phyloP scores from a whole-genome alignment of 352 stramenopile species.

The Phytophthora macrochlamydospora region DNA sequence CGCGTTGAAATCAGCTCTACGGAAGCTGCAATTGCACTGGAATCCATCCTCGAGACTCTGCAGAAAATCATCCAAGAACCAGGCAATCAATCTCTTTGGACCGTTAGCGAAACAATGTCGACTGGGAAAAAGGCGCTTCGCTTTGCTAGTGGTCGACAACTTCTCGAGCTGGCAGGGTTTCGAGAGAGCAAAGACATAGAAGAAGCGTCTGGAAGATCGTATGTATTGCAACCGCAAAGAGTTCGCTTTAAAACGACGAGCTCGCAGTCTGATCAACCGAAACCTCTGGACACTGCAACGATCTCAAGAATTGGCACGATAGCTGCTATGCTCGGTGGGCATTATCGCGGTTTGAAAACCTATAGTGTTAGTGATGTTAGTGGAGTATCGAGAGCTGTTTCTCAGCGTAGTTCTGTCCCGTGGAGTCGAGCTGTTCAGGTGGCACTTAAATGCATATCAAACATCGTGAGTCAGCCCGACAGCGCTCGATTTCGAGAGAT shows the following conservation, averaged over 20 bases:
- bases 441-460: conserved; percentile 49
- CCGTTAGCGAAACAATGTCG: conserved; percentile 23
- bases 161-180: conserved; percentile 52
- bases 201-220: conserved; percentile 4
- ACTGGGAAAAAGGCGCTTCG: conserved; percentile 32
- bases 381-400: conserved; percentile 51
- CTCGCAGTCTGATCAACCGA: conserved; percentile 1
- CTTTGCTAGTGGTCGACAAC: conserved; percentile 27
- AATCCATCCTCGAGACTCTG: conserved; percentile 35
- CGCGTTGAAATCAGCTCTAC: conserved; percentile 31
- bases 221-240: conserved; percentile 41
- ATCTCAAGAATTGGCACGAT: conserved; percentile 45
- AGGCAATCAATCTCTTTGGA: conserved; percentile 38
- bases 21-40: conserved; percentile 28
- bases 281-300: conserved; percentile 30
- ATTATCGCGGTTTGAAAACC: conserved; percentile 49
- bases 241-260: conserved; percentile 52
- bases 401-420: conserved; percentile 7
- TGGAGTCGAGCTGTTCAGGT: conserved; percentile 57
- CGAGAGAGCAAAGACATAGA: conserved; percentile 1
- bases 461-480: conserved; percentile 53
- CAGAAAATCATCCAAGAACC: conserved; percentile 51
- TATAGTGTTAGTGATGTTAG: conserved; percentile 55
- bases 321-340: conserved; percentile 43
- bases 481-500: conserved; percentile 57